A percentile compares a stretch with the other conserved stretches of the same genome.
Conservation (phyloP, 495 filamentous ascomycete genomes). For the Penicillium atrosanguineum region DNA sequence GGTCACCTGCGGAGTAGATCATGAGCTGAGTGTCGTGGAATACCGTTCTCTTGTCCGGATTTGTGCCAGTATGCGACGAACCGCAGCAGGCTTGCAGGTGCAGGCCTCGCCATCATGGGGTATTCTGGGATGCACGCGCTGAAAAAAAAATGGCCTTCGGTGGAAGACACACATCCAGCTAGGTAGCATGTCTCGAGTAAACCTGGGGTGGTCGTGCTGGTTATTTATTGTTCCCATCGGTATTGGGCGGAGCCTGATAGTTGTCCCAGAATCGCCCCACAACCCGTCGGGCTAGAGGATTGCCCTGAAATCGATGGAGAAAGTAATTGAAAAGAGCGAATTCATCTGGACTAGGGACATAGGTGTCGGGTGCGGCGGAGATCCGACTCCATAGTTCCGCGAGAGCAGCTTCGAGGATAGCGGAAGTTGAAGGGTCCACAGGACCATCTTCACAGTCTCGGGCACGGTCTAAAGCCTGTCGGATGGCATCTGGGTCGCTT, state of each 20-base stretch:
- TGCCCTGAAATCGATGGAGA: slow-evolving; percentile 53
- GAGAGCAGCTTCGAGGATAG: slow-evolving; percentile 56
- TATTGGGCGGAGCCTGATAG: slow-evolving; percentile 28
- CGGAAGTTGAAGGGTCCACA: slow-evolving; percentile 48
- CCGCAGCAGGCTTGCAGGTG: not conserved
- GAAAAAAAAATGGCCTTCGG: not conserved
- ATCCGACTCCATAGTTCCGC: slow-evolving; percentile 61
- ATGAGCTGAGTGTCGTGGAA: not conserved
- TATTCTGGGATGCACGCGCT: not conserved
- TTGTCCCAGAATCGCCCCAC: slow-evolving; percentile 51
- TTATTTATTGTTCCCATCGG: slow-evolving; percentile 28
- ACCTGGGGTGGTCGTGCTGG: not conserved
- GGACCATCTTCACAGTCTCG: slow-evolving; percentile 60
- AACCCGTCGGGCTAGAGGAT: slow-evolving; percentile 36
- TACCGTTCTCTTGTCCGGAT: not conserved
- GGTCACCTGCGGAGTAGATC: slow-evolving; percentile 5
- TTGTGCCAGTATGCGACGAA: not conserved
- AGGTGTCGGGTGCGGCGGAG: slow-evolving; percentile 54
- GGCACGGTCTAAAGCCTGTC: slow-evolving; percentile 62
- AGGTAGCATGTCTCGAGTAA: slow-evolving; percentile 2
- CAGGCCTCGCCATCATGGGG: not conserved
- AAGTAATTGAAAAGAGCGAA: slow-evolving; percentile 79
- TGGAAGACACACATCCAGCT: not conserved
- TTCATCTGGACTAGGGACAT: slow-evolving; percentile 66
- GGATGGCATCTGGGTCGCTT: slow-evolving; percentile 24